Evolutionary conservation across 441 rosid species (phyloP).

Genomic region (Oxalis stricta): DNA sequence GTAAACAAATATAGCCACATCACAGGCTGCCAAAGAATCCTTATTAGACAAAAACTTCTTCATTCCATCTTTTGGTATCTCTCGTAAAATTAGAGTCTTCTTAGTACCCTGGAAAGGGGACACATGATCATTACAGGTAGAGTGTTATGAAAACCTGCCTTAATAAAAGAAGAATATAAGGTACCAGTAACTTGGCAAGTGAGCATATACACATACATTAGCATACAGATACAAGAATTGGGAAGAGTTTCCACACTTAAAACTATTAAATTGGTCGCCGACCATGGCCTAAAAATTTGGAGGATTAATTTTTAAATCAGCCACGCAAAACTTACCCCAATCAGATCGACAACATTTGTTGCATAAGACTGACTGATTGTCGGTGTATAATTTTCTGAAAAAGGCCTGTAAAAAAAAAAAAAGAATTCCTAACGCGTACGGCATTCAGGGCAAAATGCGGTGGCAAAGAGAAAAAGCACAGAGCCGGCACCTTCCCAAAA

Average conservation of each 20-base stretch:
- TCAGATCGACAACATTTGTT: constrained; percentile 35
- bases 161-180: too few relatives aligned
- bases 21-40: constrained; percentile 51
- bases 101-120: constrained; percentile 27
- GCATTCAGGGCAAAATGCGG: not conserved
- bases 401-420: constrained; percentile 35
- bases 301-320: not conserved
- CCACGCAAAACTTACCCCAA: constrained; percentile 33
- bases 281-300: not conserved
- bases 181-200: too few relatives aligned
- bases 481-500: constrained; percentile 39
- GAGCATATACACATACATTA: too few relatives aligned
- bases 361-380: constrained; percentile 41
- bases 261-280: not conserved
- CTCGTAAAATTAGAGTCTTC: constrained; percentile 53
- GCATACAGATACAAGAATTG: too few relatives aligned
- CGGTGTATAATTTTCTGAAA: constrained; percentile 30
- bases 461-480: constrained; percentile 2
- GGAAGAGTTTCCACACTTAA: too few relatives aligned
- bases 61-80: constrained; percentile 50
- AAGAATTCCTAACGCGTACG: not conserved
- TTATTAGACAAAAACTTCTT: constrained; percentile 28
- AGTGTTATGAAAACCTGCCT: too few relatives aligned
- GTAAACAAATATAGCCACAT: constrained; percentile 49
- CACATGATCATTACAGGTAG: too few relatives aligned